These are phyloP conservation scores for Ceratobasidium papillatum DNA, from an alignment of 1,284 basidiomycete genomes.

Conservation along the genomic window DNA sequence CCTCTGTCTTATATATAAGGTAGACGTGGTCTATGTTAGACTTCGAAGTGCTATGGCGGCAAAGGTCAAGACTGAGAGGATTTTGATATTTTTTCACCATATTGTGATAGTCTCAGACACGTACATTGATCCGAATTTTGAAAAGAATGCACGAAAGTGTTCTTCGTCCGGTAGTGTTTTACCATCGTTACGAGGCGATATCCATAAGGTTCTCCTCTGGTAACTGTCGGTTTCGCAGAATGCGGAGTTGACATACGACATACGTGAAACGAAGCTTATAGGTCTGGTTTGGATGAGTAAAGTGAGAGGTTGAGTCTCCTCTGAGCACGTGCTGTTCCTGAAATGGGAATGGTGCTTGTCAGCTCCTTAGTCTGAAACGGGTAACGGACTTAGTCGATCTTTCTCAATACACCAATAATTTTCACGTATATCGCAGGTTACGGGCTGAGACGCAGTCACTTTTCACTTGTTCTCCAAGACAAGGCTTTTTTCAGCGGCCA, in stretches of 20 bases:
- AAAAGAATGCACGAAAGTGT: slow-evolving; percentile 24
- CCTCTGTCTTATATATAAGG: slow-evolving; percentile 3
- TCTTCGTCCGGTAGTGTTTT: not conserved
- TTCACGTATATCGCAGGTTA: too few species aligned
- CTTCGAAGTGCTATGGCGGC: not conserved
- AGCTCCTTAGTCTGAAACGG: not conserved
- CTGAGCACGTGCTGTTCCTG: not conserved
- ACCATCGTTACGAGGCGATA: not conserved
- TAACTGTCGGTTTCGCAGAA: not conserved
- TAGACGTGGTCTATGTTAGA: slow-evolving; percentile 16
- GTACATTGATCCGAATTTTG: slow-evolving; percentile 27
- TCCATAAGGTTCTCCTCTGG: not conserved
- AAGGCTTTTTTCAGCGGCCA: too few species aligned
- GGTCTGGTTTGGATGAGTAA: too few species aligned
- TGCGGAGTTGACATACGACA: too few species aligned
- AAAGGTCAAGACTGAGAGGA: not conserved
- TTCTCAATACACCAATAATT: too few species aligned
- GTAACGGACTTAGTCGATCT: too few species aligned
- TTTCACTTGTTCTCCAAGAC: too few species aligned
- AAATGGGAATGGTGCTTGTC: not conserved
- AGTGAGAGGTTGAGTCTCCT: too few species aligned
- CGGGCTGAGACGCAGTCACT: too few species aligned
- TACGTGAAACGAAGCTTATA: too few species aligned
- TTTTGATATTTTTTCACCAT: not conserved
- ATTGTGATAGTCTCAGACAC: not conserved